Percentiles rank a stretch among this genome's conserved stretches.
These are phyloP conservation scores for Penicillium sclerotiorum DNA, from an alignment of 2,329 filamentous ascomycete genomes.

Conservation along the genomic window DNA sequence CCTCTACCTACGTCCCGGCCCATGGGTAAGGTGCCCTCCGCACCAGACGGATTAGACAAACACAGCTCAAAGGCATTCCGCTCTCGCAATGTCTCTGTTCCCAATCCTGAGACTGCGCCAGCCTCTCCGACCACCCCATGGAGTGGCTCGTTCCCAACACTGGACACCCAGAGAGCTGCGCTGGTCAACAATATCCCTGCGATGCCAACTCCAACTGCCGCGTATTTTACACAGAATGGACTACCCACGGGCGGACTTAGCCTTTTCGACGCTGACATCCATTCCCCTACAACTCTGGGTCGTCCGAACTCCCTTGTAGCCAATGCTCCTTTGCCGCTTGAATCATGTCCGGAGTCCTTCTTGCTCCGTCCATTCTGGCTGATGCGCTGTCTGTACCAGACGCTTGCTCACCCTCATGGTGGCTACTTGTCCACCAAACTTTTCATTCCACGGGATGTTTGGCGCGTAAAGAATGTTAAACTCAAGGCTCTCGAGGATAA, in stretches of 20 bases:
- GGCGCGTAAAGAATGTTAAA: constrained; percentile 92
- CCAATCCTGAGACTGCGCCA: constrained; percentile 63
- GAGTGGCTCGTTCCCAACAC: constrained; percentile 65
- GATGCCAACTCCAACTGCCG: constrained; percentile 68
- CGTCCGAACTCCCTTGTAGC: constrained; percentile 64
- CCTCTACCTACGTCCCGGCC: constrained; percentile 38
- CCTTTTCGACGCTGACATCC: constrained; percentile 82
- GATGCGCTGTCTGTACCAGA: constrained; percentile 92
- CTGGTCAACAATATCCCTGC: constrained; percentile 60
- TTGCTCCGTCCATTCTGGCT: constrained; percentile 96
- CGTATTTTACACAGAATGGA: constrained; percentile 60
- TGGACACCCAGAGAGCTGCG: constrained; percentile 48
- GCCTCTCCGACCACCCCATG: constrained; percentile 74
- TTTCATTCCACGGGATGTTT: constrained; percentile 90
- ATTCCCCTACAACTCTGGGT: constrained; percentile 65
- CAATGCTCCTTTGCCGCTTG: constrained; percentile 75
- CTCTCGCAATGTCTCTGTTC: constrained; percentile 71
- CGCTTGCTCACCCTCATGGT: constrained; percentile 84
- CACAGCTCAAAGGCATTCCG: constrained; percentile 74
- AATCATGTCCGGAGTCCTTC: constrained; percentile 87
- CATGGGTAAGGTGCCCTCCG: constrained; percentile 44
- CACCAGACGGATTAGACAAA: constrained; percentile 58
- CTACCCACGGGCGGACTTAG: constrained; percentile 69
- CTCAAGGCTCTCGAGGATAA: constrained; percentile 92
- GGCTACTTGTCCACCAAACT: constrained; percentile 90